Base-by-base conservation (phyloP, 768 basidiomycete species). In the Termitomyces sp. region DNA sequence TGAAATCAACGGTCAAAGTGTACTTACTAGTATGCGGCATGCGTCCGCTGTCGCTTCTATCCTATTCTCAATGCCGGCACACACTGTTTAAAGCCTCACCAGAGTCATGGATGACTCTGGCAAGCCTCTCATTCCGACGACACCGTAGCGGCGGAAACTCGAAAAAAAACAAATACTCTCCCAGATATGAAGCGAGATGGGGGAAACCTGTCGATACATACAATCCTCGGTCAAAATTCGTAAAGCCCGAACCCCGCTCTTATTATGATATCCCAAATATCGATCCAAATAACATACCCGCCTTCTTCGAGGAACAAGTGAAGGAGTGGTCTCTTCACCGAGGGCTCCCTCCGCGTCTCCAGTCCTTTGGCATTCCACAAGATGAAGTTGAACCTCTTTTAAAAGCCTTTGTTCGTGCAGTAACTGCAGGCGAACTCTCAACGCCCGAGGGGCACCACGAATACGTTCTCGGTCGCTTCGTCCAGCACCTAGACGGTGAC, bases 311-410 rank as follows among this genome's bases (percentile, higher is more conserved):
- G 45, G 57, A 54, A 4, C 66, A 78, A 40, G 76, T 77, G 11
- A 51, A 60, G 6, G 40, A 55, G 1, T 85, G 84, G 84, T 68
- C 73, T 3, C 47, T 47, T 8, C 58, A 60, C 25, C 66, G 61
- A 1, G 56, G 61, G 23, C 69, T 82, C 2, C 66, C 53, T 14
- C 54, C 63, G 3, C 81, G 85, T 34, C 68, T 88, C 16, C 58
- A 66, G 14, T 61, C 69, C 1, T 85, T 81, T 57, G 86, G 85
- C 11, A 70, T 88, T 17, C 77, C 78, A 17, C 31, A 54, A 2
- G 31, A 47, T 0, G 74, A 85, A 54, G 53, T 77, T 2, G 53
- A 54, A 2, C 70, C 68, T 10, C 74, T 86, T 4, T 75, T 88
- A 6, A 58, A 66, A 4, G 62, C 63, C 5, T 88, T 81, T 57